A percentile compares a stretch with the other conserved stretches of the same genome.
Evolutionary conservation across 2,329 filamentous ascomycete genomes (phyloP).

Genomic region (Penicillium psychrosexuale): DNA sequence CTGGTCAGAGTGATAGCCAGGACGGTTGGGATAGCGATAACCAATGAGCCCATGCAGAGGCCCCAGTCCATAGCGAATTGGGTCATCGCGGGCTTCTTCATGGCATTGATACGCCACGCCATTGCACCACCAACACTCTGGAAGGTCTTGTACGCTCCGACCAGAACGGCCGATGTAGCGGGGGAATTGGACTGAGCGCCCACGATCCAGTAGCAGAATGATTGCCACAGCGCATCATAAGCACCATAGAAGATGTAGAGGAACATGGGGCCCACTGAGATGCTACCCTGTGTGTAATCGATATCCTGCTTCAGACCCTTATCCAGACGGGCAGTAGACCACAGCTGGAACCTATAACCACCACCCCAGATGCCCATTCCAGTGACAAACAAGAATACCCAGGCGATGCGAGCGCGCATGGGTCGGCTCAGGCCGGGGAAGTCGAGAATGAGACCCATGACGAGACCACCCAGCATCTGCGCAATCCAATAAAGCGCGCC

Average conservation of each 20-base stretch:
- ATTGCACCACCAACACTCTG: slow-evolving; percentile 47
- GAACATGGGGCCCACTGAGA: slow-evolving; percentile 62
- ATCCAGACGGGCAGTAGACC: slow-evolving; percentile 48
- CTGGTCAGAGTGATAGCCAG: slow-evolving; percentile 40
- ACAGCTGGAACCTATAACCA: slow-evolving; percentile 64
- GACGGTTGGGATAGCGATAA: slow-evolving; percentile 46
- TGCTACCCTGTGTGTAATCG: slow-evolving; percentile 48
- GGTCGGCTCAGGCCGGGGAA: slow-evolving; percentile 43
- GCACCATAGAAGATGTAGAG: slow-evolving; percentile 69
- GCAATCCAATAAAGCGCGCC: slow-evolving; percentile 56
- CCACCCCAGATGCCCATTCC: slow-evolving; percentile 57
- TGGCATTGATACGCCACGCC: slow-evolving; percentile 47
- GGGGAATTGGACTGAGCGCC: slow-evolving; percentile 47
- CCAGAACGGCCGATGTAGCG: slow-evolving; percentile 43
- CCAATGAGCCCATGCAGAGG: slow-evolving; percentile 44
- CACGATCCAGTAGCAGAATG: slow-evolving; percentile 61
- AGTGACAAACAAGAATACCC: slow-evolving; percentile 47
- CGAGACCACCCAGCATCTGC: slow-evolving; percentile 54
- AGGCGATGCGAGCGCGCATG: slow-evolving; percentile 48
- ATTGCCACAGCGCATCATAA: slow-evolving; percentile 67
- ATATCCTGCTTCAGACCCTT: slow-evolving; percentile 44
- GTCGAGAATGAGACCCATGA: slow-evolving; percentile 43
- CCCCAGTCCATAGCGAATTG: slow-evolving; percentile 50
- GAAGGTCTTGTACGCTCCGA: slow-evolving; percentile 49
- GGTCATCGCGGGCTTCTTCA: slow-evolving; percentile 36